Evolutionary conservation across 768 basidiomycete genomes (phyloP), one percentile per base, ranked within the genome.

Genomic region (Podaxis mareebaensis): DNA sequence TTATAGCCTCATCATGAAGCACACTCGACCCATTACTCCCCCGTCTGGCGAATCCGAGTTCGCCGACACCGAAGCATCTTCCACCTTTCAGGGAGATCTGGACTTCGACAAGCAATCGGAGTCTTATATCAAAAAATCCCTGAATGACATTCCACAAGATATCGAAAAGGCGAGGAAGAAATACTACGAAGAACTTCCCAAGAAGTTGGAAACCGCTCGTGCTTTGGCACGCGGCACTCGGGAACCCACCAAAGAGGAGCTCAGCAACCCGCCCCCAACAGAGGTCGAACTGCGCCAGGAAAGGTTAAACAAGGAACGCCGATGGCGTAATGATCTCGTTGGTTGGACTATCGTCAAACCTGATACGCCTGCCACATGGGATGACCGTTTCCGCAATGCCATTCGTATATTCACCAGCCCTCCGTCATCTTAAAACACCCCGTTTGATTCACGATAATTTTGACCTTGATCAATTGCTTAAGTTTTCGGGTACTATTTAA

Each of bases 271-370:
- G 2, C 93, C 95, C 3, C 87, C 87, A 30, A 95, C 91, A 1
- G 94, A 98, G 76, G 89, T 92, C 22, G 93, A 97, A 71, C 79
- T 99, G 61, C 85, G 91, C 51, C 89, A 89, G 42, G 95, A 98
- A 76, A 81, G 96, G 67, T 73, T 95, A 73, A 90, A 90, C 75
- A 96, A 95, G 77, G 96, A 99, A 77, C 73, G 87, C 67, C 80
- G 86, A 68, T 99, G 96, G 96, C 83, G 86, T 51, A 81, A 84
- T 22, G 91, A 96, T 68, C 76, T 90, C 60, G 81, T 81, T 56
- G 95, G 92, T 2, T 98, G 91, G 91, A 81, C 83, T 44, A 84
- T 95, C 60, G 79, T 96, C 60, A 81, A 85, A 60, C 86, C 88
- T 3, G 84, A 85, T 2, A 76, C 75, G 58, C 77, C 77, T 15